These are phyloP conservation scores for Diaporthe sp. DNA, from an alignment of 2,329 filamentous ascomycete genomes.

Conservation along the genomic window DNA sequence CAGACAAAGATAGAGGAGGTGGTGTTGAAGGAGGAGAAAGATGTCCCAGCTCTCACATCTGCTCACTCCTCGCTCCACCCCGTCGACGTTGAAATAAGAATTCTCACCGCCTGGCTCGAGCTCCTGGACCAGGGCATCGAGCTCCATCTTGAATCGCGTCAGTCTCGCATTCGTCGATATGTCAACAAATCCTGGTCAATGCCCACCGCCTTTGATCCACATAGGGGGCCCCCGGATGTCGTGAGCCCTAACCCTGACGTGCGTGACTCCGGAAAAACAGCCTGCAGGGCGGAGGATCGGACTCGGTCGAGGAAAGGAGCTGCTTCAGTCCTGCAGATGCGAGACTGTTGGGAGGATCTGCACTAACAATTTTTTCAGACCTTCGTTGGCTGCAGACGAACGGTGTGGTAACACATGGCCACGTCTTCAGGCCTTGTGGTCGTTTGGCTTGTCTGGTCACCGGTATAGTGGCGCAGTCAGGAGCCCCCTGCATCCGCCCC, in stretches of 20 bases:
- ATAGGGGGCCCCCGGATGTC: background rate
- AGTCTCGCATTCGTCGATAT: constrained; percentile 26
- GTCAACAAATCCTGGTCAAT: constrained; percentile 23
- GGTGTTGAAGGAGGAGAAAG: background rate
- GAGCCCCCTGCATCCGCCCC: constrained; percentile 16
- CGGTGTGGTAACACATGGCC: constrained; percentile 23
- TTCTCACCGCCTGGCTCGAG: constrained; percentile 29
- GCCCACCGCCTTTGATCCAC: constrained; percentile 22
- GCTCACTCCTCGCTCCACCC: background rate
- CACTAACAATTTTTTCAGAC: background rate
- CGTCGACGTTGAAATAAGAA: constrained; percentile 24
- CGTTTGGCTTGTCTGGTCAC: background rate
- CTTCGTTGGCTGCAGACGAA: background rate
- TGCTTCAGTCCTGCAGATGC: background rate
- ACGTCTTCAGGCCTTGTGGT: background rate
- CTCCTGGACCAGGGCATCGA: constrained; percentile 14
- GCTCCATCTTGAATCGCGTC: constrained; percentile 29
- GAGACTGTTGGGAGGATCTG: background rate
- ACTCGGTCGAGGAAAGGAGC: background rate
- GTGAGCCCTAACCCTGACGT: constrained; percentile 11
- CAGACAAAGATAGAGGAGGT: background rate
- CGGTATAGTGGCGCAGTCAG: background rate
- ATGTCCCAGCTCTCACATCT: background rate
- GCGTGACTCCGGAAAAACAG: background rate
- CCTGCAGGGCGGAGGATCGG: no score